A percentile compares a stretch with the other conserved stretches of the same genome.
Conservation (phyloP, 1,284 basidiomycete species). For the Ustilago trichophora region DNA sequence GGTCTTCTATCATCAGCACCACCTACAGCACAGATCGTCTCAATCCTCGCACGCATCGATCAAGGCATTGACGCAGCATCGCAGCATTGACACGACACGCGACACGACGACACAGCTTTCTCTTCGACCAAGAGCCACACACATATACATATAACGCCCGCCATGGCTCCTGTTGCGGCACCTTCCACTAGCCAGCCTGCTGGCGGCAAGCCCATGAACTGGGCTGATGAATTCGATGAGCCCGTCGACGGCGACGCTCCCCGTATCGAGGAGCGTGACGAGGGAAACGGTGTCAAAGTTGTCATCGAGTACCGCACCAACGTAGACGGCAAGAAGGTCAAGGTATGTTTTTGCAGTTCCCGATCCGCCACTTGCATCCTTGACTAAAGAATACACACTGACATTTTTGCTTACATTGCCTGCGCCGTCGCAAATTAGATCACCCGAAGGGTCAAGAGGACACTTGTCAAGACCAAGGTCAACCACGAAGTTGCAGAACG, state of each 20-base stretch:
- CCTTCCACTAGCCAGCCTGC: conserved; percentile 43
- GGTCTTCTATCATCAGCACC: not conserved
- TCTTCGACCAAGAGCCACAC: not conserved
- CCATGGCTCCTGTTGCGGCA: conserved; percentile 44
- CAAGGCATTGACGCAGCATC: not conserved
- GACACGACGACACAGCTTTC: not conserved
- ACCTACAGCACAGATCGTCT: not conserved
- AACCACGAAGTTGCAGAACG: conserved; percentile 92
- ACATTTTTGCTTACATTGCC: not conserved
- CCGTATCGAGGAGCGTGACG: conserved; percentile 73
- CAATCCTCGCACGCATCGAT: not conserved
- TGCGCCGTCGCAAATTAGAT: conserved; percentile 61
- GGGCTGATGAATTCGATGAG: conserved; percentile 65
- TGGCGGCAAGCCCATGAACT: conserved; percentile 56
- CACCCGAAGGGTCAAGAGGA: conserved; percentile 85
- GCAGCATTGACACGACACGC: conserved; percentile 1
- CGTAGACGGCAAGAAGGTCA: conserved; percentile 93
- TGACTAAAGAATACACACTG: not conserved
- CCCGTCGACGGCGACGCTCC: conserved; percentile 42
- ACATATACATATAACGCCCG: conserved; percentile 2
- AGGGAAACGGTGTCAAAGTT: conserved; percentile 88
- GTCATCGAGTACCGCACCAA: conserved; percentile 85
- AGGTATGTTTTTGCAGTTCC: conserved; percentile 70
- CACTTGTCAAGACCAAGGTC: conserved; percentile 89
- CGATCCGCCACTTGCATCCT: not conserved